These are phyloP conservation scores for Pyrenula aspistea DNA, from an alignment of 495 filamentous ascomycete genomes.

Conservation along the genomic window DNA sequence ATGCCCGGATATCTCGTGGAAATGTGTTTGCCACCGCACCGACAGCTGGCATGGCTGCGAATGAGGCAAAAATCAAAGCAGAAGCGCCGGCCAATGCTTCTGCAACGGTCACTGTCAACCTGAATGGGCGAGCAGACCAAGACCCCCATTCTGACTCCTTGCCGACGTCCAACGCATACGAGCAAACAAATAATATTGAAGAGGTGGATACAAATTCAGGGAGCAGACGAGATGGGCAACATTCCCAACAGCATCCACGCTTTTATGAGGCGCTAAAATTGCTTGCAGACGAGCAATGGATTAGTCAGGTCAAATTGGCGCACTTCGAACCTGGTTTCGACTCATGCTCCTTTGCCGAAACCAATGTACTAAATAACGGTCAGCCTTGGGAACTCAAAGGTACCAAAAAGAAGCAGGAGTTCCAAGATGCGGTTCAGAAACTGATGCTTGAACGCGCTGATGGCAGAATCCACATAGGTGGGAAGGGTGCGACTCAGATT, in stretches of 20 bases:
- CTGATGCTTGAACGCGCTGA: neutral
- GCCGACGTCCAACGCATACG: too few relatives aligned
- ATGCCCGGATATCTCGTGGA: neutral
- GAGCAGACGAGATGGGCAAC: slow-evolving; percentile 2
- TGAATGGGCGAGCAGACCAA: too few relatives aligned
- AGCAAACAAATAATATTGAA: neutral
- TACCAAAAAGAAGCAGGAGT: neutral
- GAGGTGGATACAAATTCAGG: slow-evolving; percentile 13
- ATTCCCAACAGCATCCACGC: slow-evolving; percentile 12
- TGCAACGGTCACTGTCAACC: neutral
- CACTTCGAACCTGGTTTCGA: slow-evolving; percentile 29
- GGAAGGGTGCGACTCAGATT: neutral
- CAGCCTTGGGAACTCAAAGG: neutral
- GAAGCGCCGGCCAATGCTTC: neutral
- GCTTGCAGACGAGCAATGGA: slow-evolving; percentile 35
- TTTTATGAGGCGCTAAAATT: slow-evolving; percentile 31
- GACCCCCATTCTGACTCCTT: too few relatives aligned
- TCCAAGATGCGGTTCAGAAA: neutral
- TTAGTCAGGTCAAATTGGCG: slow-evolving; percentile 31
- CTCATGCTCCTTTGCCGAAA: neutral
- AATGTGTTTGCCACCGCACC: too few relatives aligned
- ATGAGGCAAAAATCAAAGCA: neutral
- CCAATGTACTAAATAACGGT: neutral
- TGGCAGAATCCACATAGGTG: neutral
- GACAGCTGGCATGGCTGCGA: slow-evolving; percentile 1